phyloP scores from a whole-genome alignment of 73 alveolate genomes.

The Paramecium tetraurelia region DNA sequence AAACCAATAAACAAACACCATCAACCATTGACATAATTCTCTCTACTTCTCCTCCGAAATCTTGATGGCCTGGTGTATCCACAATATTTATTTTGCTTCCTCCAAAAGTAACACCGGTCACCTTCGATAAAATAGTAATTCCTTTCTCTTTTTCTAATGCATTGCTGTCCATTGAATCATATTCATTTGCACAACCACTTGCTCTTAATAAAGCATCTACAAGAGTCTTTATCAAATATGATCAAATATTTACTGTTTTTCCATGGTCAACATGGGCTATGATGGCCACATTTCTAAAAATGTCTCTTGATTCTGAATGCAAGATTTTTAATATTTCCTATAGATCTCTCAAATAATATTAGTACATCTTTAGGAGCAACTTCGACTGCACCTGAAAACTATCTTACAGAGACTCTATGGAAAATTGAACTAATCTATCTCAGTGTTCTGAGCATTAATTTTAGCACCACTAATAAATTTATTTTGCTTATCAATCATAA shows the following conservation, averaged over 20 bases:
- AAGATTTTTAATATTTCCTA: slow-evolving; percentile 6
- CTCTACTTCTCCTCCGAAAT: slow-evolving; percentile 79
- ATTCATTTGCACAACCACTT: slow-evolving; percentile 69
- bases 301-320: slow-evolving; percentile 48
- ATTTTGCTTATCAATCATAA: neutral
- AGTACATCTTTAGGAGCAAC: neutral
- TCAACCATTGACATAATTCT: slow-evolving; percentile 92
- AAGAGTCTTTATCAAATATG: slow-evolving; percentile 50
- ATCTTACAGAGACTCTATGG: neutral
- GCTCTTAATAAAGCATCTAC: slow-evolving; percentile 74
- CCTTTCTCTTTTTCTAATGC: slow-evolving; percentile 75
- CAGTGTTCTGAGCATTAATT: neutral
- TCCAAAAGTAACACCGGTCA: slow-evolving; percentile 67
- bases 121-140: slow-evolving; percentile 73
- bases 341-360: too few relatives aligned
- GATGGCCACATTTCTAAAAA: slow-evolving; percentile 75
- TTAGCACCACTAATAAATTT: slow-evolving; percentile 41
- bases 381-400: neutral
- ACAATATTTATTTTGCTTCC: slow-evolving; percentile 70
- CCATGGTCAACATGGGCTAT: slow-evolving; percentile 85
- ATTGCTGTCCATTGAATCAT: slow-evolving; percentile 73
- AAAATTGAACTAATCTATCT: neutral
- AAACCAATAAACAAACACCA: slow-evolving; percentile 86
- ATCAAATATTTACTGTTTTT: slow-evolving; percentile 37
- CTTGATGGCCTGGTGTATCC: slow-evolving; percentile 82